Conservation (phyloP, 2,329 filamentous ascomycete species). For the Penicillium sp. region DNA sequence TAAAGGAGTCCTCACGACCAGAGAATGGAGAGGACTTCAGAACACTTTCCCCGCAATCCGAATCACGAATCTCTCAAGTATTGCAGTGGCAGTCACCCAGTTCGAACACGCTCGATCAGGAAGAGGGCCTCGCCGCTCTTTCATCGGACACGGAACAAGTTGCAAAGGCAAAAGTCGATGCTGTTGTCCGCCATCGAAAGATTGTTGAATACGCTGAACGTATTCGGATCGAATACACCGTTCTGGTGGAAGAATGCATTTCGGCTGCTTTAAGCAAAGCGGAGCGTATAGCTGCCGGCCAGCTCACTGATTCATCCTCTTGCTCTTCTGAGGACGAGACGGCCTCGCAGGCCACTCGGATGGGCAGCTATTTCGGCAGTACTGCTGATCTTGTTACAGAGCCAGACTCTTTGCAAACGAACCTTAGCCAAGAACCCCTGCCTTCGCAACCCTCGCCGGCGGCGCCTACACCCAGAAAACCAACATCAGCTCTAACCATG, state of each 20-base stretch:
- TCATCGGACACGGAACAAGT: constrained; percentile 84
- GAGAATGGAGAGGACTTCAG: constrained; percentile 67
- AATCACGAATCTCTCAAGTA: constrained; percentile 89
- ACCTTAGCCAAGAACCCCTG: constrained; percentile 11
- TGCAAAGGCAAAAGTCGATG: constrained; percentile 83
- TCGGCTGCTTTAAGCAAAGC: constrained; percentile 87
- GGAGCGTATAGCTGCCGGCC: constrained; percentile 76
- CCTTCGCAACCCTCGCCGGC: constrained; percentile 3
- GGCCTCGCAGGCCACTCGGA: constrained; percentile 37
- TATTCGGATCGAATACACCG: constrained; percentile 87
- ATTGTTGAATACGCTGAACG: constrained; percentile 96
- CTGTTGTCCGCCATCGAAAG: constrained; percentile 81
- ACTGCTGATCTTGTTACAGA: neutral
- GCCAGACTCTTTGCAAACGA: constrained; percentile 9
- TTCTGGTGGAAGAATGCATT: constrained; percentile 92
- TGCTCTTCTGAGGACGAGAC: constrained; percentile 54
- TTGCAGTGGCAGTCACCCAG: constrained; percentile 95
- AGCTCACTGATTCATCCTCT: constrained; percentile 73
- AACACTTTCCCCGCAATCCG: constrained; percentile 91
- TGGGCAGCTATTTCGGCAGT: constrained; percentile 7
- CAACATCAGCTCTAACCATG: constrained; percentile 50
- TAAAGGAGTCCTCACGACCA: constrained; percentile 69
- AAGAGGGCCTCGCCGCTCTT: constrained; percentile 80
- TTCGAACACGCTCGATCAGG: constrained; percentile 84
- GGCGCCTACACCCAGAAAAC: constrained; percentile 18